Base-by-base conservation (phyloP, 169 alveolate genomes). In the Babesia bovis region DNA sequence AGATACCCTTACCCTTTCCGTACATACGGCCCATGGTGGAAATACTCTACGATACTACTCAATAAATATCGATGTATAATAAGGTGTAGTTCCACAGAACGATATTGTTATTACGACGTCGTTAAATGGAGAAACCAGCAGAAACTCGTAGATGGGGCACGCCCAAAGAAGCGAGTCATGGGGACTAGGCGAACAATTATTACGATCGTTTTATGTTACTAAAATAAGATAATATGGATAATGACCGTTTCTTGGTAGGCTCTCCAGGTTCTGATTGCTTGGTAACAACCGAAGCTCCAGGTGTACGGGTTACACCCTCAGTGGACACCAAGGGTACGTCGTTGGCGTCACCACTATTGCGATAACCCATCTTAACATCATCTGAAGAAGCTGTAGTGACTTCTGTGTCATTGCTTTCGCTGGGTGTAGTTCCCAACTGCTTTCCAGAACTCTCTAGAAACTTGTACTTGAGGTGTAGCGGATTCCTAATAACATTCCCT, bases 1-100 rank as follows among this genome's bases (percentile, higher is more conserved):
- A 82, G 84, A 94, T 94, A 73, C 97, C 97, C 89, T 92, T 94
- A 49, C 96, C 95, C 73, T 78, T 83, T 23, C 96, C 96, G 90
- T 92, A 94, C 96, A 94, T 92, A 55, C 97, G 94, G 40, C 96
- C 97, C 97, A 94, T 94, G 4, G 49, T 70, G 63, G 30, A 13
- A n/a, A 21, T 13, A 66, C 21, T 50, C 42, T 26, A 19, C 68
- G 32, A 49, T 32, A 47, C 41, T 10, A 50, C 32, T 66, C 9
- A 7, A 23, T 35, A 4, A 33, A 23, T 12, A 50, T 23, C 44
- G 4, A 42, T 49, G 17, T 38, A 66, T 25, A 21, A 68, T 6
- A 41, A 26, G 25, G 40, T 23, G 44, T 75, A 58, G n/a, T 26
- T 5, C 35, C 13, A 40, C 59, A 32, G 30, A 30, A 67, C 49